Evolutionary conservation across 2,329 filamentous ascomycete genomes (phyloP).

Genomic region (Lachnellula suecica): DNA sequence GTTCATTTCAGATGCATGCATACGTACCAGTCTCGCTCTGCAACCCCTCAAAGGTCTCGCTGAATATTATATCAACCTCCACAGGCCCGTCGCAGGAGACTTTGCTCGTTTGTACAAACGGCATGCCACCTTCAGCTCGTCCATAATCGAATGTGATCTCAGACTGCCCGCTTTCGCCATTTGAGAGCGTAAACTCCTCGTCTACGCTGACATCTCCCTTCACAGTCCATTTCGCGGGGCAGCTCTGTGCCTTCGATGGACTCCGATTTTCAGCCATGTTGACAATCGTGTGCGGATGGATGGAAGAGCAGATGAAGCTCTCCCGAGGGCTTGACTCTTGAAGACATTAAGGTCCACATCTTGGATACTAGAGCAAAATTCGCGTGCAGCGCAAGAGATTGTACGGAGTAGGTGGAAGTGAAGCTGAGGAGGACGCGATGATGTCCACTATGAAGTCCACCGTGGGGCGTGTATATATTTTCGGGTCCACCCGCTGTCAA

Average conservation of each 20-base stretch:
- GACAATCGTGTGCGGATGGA: background rate
- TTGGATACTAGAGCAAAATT: too few relatives aligned
- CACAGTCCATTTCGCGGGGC: slow-evolving; percentile 5
- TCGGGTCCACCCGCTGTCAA: too few relatives aligned
- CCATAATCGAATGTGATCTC: slow-evolving; percentile 23
- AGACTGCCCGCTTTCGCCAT: slow-evolving; percentile 6
- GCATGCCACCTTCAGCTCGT: slow-evolving; percentile 20
- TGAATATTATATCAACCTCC: slow-evolving; percentile 23
- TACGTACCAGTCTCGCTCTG: slow-evolving; percentile 13
- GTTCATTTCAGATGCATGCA: background rate
- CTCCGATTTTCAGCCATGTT: background rate
- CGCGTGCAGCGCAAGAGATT: too few relatives aligned
- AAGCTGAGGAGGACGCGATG: too few relatives aligned
- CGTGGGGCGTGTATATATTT: too few relatives aligned
- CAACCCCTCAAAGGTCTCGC: slow-evolving; percentile 21
- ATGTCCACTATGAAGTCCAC: too few relatives aligned
- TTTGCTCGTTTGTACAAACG: slow-evolving; percentile 15
- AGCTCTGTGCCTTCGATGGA: background rate
- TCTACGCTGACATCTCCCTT: slow-evolving; percentile 1
- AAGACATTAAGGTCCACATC: too few relatives aligned
- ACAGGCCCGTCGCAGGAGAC: slow-evolving; percentile 13
- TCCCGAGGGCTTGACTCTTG: too few relatives aligned
- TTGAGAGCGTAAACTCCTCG: slow-evolving; percentile 6
- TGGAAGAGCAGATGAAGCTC: background rate
- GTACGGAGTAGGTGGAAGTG: too few relatives aligned